Percentiles rank a stretch among this genome's conserved stretches.
Conservation (phyloP, 371 early-diverging fungal species). For the Apophysomyces ossiformis region DNA sequence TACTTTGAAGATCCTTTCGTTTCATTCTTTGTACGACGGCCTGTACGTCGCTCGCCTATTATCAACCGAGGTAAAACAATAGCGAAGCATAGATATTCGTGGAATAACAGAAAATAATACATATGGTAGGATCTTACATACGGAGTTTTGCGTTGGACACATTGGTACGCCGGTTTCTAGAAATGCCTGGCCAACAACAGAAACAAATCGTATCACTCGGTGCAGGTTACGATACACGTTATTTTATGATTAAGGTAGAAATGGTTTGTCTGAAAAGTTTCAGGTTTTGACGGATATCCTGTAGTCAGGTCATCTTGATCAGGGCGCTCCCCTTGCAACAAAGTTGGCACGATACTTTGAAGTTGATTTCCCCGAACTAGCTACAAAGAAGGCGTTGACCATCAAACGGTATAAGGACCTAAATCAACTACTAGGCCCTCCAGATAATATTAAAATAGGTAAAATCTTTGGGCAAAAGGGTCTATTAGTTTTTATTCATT, state of each 20-base stretch:
- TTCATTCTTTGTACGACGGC: constrained; percentile 70
- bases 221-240: constrained; percentile 94
- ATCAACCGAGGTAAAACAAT: constrained; percentile 82
- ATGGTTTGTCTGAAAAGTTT: too few species aligned
- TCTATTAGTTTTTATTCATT: neutral
- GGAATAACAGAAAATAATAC: constrained; percentile 5
- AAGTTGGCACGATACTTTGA: constrained; percentile 71
- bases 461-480: neutral
- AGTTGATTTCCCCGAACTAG: constrained; percentile 91
- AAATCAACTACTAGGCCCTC: constrained; percentile 48
- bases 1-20: constrained; percentile 87
- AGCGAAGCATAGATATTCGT: constrained; percentile 27
- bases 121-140: constrained; percentile 66
- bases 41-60: constrained; percentile 80
- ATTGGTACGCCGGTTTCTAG: constrained; percentile 66
- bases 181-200: constrained; percentile 29
- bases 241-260: constrained; percentile 74
- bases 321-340: neutral
- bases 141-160: constrained; percentile 71
- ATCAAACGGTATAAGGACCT: constrained; percentile 67
- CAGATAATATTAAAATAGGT: constrained; percentile 53
- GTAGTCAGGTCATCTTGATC: constrained; percentile 20
- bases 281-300: neutral
- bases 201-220: constrained; percentile 89
- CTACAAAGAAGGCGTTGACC: constrained; percentile 73